A percentile compares a stretch with the other conserved stretches of the same genome.
These are phyloP conservation scores for Dictyostelium brefeldianum DNA, from an alignment of 78 protist species.

Conservation along the genomic window DNA sequence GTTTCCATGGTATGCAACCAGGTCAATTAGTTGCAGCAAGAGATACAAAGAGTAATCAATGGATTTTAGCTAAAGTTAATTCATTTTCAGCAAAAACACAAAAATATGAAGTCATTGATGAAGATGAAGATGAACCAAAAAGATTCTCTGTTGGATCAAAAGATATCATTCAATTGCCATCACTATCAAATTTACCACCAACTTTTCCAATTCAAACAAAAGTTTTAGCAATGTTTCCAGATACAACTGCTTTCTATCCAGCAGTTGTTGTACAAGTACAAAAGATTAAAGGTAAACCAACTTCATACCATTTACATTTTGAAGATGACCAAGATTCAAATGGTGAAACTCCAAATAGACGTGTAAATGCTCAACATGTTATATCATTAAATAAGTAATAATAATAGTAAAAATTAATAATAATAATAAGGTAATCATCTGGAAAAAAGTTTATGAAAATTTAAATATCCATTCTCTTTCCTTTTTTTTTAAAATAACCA, in stretches of 20 bases:
- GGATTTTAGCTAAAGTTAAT: conserved; percentile 70
- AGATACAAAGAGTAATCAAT: conserved; percentile 32
- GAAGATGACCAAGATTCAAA: conserved; percentile 77
- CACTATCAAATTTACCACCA: neutral
- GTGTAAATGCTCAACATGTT: conserved; percentile 74
- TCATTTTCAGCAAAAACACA: conserved; percentile 31
- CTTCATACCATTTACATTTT: conserved; percentile 61
- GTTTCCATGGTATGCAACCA: neutral
- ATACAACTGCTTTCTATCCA: conserved; percentile 78
- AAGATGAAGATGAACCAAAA: conserved; percentile 71
- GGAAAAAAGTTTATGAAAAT: too few relatives aligned
- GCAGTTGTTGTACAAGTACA: conserved; percentile 52
- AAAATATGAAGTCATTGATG: conserved; percentile 77
- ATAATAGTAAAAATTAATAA: neutral
- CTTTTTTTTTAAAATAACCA: too few relatives aligned
- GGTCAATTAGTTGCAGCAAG: conserved; percentile 64
- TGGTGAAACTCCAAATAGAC: conserved; percentile 81
- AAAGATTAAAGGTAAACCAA: conserved; percentile 41
- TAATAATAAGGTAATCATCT: neutral
- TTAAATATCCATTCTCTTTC: too few relatives aligned
- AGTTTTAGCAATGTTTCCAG: conserved; percentile 83
- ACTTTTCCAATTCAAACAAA: conserved; percentile 38
- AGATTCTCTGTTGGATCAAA: conserved; percentile 40
- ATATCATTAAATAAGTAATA: conserved; percentile 8
- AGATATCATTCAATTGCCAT: conserved; percentile 72